phyloP scores from a whole-genome alignment of 2,329 filamentous ascomycete genomes.

The Colletotrichum sp. region DNA sequence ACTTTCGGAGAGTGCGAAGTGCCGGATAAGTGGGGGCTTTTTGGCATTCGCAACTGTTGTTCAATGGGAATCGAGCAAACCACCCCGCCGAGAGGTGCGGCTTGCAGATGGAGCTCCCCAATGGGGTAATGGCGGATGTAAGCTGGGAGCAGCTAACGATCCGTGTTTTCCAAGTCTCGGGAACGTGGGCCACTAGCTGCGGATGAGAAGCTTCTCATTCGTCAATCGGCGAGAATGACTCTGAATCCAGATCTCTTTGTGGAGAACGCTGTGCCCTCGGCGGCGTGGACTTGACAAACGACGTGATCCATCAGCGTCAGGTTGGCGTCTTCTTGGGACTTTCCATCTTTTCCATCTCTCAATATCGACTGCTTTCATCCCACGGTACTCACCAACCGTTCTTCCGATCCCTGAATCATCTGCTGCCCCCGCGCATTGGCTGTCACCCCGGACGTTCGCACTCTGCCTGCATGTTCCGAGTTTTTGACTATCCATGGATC shows the following conservation, averaged over 20 bases:
- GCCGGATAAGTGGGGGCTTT: not conserved
- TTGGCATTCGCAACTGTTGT: not conserved
- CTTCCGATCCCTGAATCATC: not conserved
- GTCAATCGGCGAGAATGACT: not conserved
- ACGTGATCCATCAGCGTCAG: not conserved
- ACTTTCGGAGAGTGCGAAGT: slow-evolving; percentile 15
- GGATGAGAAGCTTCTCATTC: not conserved
- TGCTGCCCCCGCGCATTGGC: not conserved
- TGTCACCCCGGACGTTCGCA: not conserved
- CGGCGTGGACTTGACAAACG: not conserved
- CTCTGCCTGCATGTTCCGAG: not conserved
- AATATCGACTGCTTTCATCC: not conserved
- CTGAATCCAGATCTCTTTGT: not conserved
- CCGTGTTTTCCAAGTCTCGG: not conserved
- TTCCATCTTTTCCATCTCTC: not conserved
- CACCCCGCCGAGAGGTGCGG: not conserved
- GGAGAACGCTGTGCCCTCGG: not conserved
- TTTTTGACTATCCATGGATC: not conserved
- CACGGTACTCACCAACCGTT: not conserved
- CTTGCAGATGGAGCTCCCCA: not conserved
- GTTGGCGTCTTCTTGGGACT: not conserved
- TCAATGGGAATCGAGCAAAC: not conserved
- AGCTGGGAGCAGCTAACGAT: not conserved
- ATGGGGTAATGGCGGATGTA: not conserved
- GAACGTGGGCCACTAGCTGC: not conserved